Conservation (phyloP, 805 yeast species). For the Ogataea neopini region DNA sequence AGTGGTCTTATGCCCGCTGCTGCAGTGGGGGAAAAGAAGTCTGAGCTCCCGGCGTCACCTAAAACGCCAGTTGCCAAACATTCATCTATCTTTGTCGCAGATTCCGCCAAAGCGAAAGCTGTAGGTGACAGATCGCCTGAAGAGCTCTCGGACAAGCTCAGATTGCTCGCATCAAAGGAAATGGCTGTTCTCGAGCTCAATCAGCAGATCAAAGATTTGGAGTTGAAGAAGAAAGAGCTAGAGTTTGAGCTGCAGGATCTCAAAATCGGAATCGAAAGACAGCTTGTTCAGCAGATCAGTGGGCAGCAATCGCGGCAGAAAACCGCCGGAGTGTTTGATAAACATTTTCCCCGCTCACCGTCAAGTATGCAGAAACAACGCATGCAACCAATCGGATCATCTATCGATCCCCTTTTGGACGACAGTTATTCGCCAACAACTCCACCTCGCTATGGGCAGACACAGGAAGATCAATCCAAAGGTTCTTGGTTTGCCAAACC, state of each 20-base stretch:
- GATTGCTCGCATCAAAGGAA: slow-evolving; percentile 67
- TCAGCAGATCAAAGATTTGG: slow-evolving; percentile 50
- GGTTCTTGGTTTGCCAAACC: slow-evolving; percentile 49
- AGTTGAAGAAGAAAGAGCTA: slow-evolving; percentile 40
- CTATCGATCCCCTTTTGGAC: slow-evolving; percentile 27
- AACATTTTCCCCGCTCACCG: slow-evolving; percentile 26
- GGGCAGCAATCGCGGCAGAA: slow-evolving; percentile 4
- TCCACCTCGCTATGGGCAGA: slow-evolving; percentile 6
- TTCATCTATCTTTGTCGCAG: background rate
- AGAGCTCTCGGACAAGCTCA: slow-evolving; percentile 55
- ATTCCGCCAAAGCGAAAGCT: background rate
- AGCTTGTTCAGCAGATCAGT: slow-evolving; percentile 44
- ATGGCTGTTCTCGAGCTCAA: slow-evolving; percentile 66
- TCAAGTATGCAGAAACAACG: slow-evolving; percentile 16
- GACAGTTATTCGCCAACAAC: slow-evolving; percentile 17
- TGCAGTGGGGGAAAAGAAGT: background rate
- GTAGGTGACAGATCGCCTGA: slow-evolving; percentile 3
- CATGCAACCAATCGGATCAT: slow-evolving; percentile 16
- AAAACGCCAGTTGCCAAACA: slow-evolving; percentile 7
- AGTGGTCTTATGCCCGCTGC: slow-evolving; percentile 7
- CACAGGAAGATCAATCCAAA: slow-evolving; percentile 24
- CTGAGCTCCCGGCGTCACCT: slow-evolving; percentile 8
- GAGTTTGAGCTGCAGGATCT: slow-evolving; percentile 52
- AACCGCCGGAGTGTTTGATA: slow-evolving; percentile 11
- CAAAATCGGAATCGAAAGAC: slow-evolving; percentile 47